Conservation (phyloP, 768 basidiomycete genomes). For the Cantharellus anzutake region DNA sequence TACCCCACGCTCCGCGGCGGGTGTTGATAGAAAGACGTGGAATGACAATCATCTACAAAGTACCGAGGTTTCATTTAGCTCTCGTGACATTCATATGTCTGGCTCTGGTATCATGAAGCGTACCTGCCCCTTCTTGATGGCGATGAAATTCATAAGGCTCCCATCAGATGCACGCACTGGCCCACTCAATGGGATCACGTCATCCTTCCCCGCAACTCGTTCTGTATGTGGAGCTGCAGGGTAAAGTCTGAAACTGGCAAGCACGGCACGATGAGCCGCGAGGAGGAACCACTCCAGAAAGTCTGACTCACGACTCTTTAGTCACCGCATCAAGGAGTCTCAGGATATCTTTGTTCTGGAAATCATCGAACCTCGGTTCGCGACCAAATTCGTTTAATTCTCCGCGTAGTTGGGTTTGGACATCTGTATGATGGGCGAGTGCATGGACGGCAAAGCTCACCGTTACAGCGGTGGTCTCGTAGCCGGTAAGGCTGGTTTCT, state of each 20-base stretch:
- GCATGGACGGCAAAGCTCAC: slow-evolving; percentile 22
- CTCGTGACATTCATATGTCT: background rate
- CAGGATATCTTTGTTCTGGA: slow-evolving; percentile 18
- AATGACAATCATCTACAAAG: slow-evolving; percentile 18
- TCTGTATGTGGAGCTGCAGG: slow-evolving; percentile 24
- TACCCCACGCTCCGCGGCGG: slow-evolving; percentile 20
- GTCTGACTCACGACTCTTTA: slow-evolving; percentile 20
- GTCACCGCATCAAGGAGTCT: slow-evolving; percentile 24
- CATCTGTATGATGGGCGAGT: slow-evolving; percentile 21
- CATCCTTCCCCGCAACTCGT: slow-evolving; percentile 24
- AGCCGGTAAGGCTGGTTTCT: slow-evolving; percentile 20
- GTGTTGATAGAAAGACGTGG: slow-evolving; percentile 20
- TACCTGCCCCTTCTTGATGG: slow-evolving; percentile 23
- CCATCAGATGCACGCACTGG: slow-evolving; percentile 18
- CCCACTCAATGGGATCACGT: slow-evolving; percentile 23
- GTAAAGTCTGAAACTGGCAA: slow-evolving; percentile 22
- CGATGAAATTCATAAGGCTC: slow-evolving; percentile 14
- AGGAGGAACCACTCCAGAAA: background rate
- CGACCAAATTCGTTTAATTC: slow-evolving; percentile 18
- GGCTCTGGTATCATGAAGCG: background rate
- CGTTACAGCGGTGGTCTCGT: slow-evolving; percentile 24
- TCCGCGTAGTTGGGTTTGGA: slow-evolving; percentile 22
- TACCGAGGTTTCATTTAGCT: background rate
- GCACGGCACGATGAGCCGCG: background rate
- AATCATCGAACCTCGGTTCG: slow-evolving; percentile 19